Base-by-base conservation (phyloP, 768 basidiomycete genomes). In the Suillus variegatus region DNA sequence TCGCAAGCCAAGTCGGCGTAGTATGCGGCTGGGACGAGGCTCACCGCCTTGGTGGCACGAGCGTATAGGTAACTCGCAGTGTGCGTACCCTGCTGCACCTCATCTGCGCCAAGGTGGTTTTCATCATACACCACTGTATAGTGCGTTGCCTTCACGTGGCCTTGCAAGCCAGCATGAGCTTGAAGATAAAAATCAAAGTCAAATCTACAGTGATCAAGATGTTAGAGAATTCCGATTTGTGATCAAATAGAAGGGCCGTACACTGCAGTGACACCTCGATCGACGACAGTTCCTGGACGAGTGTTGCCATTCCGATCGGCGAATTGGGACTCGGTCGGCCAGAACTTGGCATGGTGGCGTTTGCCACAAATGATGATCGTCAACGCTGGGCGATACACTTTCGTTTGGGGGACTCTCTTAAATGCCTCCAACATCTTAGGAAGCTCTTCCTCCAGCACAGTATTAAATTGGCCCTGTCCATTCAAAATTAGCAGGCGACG, bases 1-100 rank as follows among this genome's bases (percentile, higher is more conserved):
- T 94, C 92, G 73, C 92, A 93, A 1, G 91, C 93, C 60, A 94
- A 76, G 76, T 94, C 92, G 8, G 91, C 89, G 69, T 92, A 93
- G 72, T 92, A 92, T 0, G 92, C 92, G 0, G 92, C 84, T 0
- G 93, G 92, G 13, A 93, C 82, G 28, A 94, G 79, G 71, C 90
- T 92, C 40, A 95, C 94, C 0, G 92, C 89, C 70, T 91, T 90
- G 4, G 92, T 95, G 1, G 93, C 92, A 4, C 93, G 85, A 1
- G 90, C 92, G 69, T 92, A 95, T 16, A 92, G 79, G 71, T 93
- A 94, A 69, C 87, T 87, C 16, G 82, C 76, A 62, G 86, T 80
- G 71, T 94, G 85, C 0, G 90, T 87, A 2, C 92, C 89, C 65
- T 87, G 81, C 72, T 95, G 93, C 13, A 94, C 78, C 18, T 86